Base-by-base conservation (phyloP, 2,329 filamentous ascomycete genomes). In the Sphaerulina populicola region DNA sequence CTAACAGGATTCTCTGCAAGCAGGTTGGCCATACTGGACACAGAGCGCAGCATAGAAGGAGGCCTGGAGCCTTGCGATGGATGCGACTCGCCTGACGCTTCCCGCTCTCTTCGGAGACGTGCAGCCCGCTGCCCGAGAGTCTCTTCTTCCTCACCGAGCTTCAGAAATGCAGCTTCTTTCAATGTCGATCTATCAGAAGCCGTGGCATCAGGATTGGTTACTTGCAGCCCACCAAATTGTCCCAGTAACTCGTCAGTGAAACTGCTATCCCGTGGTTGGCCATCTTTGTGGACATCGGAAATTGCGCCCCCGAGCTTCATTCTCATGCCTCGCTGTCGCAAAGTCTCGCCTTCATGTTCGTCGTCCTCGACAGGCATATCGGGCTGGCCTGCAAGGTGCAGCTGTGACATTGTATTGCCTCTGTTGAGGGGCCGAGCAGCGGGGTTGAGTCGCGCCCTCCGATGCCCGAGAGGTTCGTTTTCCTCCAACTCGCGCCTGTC, bases 401-500 rank as follows among this genome's bases (percentile, higher is more conserved):
- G 58, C 52, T 52, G 66, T 61, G 21, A 66, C 49, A 36, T 55
- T 47, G 44, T 68, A 58, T 49, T 39, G 14, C 41, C 40, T 45
- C 30, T 47, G 21, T 43, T 49, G 38, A 54, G 29, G 10, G 52
- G 52, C 18, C 45, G 45, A 9, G 46, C 45, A 37, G 41, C 43
- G 10, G 57, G 57, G 41, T 60, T 60, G 6, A 96, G 75, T 50
- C 90, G 78, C 37, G 84, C 85, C 43, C 87, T 81, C 2, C 90
- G 83, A 36, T 77, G 77, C 61, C 85, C 89, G 15, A 96, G 74
- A 0, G 93, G 90, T 66, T 97, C 93, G 49, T 89, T 93, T 62
- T 98, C 93, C 66, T 98, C 93, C 58, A 93, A 72, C 53, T 94
- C 85, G 42, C 88, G 82, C 61, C 81, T 82, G 64, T 94, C 86